These are phyloP conservation scores for Blastobotrys chiropterorum DNA, from an alignment of 805 yeast species.

Conservation along the genomic window DNA sequence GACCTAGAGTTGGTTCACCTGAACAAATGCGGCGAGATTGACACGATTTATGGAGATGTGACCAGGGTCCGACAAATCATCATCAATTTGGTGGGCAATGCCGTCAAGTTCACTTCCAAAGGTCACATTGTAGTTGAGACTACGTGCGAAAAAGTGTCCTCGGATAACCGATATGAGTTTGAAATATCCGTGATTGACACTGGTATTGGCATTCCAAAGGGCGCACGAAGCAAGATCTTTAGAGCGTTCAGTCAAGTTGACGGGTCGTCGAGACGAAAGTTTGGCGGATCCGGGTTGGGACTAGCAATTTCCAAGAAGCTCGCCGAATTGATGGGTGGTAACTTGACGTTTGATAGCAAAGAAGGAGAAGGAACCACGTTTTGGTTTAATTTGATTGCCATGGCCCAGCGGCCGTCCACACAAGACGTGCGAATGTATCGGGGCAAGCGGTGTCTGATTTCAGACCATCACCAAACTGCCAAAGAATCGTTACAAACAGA, in stretches of 20 bases:
- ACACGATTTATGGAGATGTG: conserved; percentile 41
- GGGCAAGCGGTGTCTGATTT: conserved; percentile 29
- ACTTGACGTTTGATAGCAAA: conserved; percentile 38
- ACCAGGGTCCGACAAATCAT: conserved; percentile 46
- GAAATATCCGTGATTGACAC: conserved; percentile 41
- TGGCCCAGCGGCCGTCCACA: conserved; percentile 24
- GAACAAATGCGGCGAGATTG: conserved; percentile 37
- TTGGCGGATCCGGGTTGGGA: conserved; percentile 51
- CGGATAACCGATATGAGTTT: conserved; percentile 37
- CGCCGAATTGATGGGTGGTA: conserved; percentile 45
- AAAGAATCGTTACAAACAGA: conserved; percentile 32
- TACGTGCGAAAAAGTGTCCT: conserved; percentile 25
- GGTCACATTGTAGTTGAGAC: conserved; percentile 40
- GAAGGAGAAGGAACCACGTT: conserved; percentile 46
- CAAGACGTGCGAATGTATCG: conserved; percentile 14
- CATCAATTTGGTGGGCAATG: conserved; percentile 48
- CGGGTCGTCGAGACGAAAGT: conserved; percentile 44
- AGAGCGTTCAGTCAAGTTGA: conserved; percentile 53
- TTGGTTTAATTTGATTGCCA: conserved; percentile 34
- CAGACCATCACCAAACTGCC: conserved; percentile 31
- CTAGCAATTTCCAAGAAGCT: conserved; percentile 43
- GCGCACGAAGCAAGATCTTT: conserved; percentile 41
- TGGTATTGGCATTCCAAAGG: conserved; percentile 48
- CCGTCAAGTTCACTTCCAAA: conserved; percentile 43
- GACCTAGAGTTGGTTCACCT: conserved; percentile 41